Evolutionary conservation across 257 asterid species (phyloP), one percentile per base, ranked within the genome.

Genomic region (Solanum peruvianum): DNA sequence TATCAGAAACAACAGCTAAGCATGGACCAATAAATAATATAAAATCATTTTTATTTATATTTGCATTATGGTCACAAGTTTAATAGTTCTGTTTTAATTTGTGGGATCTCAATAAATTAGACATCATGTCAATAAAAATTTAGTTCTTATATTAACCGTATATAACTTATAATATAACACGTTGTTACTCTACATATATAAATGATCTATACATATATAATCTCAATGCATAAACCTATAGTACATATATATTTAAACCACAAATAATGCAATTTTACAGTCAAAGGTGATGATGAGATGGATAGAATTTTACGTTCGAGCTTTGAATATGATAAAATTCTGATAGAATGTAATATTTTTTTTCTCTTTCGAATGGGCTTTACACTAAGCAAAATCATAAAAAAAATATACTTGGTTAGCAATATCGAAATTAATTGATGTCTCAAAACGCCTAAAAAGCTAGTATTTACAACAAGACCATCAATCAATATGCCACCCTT

Each of bases 51-150:
- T 31, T 71, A 8, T 67, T 64, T n/a, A n/a, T 27, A n/a, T 77
- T 77, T 14, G n/a, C 39, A 77, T 77, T 42, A n/a, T 42, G 3
- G 7, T 77, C 83, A 77, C 83, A 42, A 77, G 39, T 78, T 44
- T 78, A 27, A 78, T 10, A 45, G 66, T 27, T 78, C 66, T 78
- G 64, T 27, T 78, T 18, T 78, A 5, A 6, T 11, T 45, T 45
- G 84, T 45, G 64, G 84, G 42, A 78, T 78, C 84, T 47, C 84
- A 78, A 78, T 78, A 35, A 20, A 9, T 71, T 47, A 14, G 7
- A 71, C 25, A 33, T 67, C 75, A 33, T 33, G 9, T 71, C 45
- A 2, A 18, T 16, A 16, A 18, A 35, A 33, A 71, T 9, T 18
- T 37, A 37, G 1, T 37, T 37, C 39, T 37, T 37, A 37, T 6